Evolutionary conservation across 257 asterid genomes (phyloP).

Genomic region (Nicotiana sylvestris): DNA sequence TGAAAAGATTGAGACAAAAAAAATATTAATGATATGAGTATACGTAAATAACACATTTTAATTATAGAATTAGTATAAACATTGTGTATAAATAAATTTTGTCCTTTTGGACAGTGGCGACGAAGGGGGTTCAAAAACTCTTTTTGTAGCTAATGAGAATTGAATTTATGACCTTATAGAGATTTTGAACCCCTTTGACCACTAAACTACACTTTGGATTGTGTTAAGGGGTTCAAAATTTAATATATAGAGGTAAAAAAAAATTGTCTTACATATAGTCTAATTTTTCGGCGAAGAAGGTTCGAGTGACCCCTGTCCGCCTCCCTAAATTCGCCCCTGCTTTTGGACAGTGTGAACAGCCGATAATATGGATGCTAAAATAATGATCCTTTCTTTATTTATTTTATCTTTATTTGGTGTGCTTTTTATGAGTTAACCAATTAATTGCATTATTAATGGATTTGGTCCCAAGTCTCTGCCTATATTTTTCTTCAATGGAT

Average conservation of each 20-base stretch:
- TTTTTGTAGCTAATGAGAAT: no score
- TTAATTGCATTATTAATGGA: not conserved
- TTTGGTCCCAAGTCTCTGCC: not conserved
- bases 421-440: not conserved
- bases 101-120: not conserved
- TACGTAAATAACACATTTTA: not conserved
- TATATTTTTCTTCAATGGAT: not conserved
- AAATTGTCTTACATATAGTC: no score
- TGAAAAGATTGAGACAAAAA: no score
- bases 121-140: no score
- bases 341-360: not conserved
- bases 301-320: no score
- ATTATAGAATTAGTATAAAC: not conserved
- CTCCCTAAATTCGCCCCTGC: no score
- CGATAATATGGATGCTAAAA: not conserved
- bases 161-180: no score
- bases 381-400: not conserved
- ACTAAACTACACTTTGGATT: no score
- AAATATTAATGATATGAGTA: not conserved
- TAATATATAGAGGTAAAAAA: no score
- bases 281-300: no score
- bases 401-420: not conserved
- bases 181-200: no score
- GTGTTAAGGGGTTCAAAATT: no score
- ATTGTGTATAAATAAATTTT: not conserved